phyloP scores from a whole-genome alignment of 768 basidiomycete species.

The Dacryopinax primogenitus region DNA sequence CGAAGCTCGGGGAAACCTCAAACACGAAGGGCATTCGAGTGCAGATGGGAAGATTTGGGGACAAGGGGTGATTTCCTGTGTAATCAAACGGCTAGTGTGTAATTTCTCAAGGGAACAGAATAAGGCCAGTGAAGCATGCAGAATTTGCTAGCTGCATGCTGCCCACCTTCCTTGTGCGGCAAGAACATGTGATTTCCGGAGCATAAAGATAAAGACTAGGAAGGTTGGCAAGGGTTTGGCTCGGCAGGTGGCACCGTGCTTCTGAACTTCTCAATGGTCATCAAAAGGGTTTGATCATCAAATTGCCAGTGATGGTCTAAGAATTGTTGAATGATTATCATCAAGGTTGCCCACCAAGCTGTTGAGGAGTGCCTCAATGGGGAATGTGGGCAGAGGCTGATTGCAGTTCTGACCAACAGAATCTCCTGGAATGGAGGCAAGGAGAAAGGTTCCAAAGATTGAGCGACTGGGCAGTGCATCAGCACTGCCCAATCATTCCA shows the following conservation, averaged over 20 bases:
- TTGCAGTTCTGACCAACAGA: too few species aligned
- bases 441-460: too few species aligned
- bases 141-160: too few species aligned
- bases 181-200: too few species aligned
- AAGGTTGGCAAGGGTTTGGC: neutral
- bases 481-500: too few species aligned
- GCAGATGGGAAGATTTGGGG: too few species aligned
- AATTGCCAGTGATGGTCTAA: neutral
- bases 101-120: too few species aligned
- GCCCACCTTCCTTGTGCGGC: too few species aligned
- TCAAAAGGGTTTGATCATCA: neutral
- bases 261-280: neutral
- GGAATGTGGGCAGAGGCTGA: neutral
- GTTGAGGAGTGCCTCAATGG: neutral
- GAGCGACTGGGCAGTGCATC: too few species aligned
- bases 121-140: neutral
- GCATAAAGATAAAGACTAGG: neutral
- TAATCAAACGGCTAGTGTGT: neutral
- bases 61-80: neutral
- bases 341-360: neutral
- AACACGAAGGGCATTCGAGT: too few species aligned
- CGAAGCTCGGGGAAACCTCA: too few species aligned
- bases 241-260: neutral
- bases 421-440: too few species aligned
- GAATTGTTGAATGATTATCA: neutral